Percentiles rank a stretch among this genome's conserved stretches.
Evolutionary conservation across 345 rosid species (phyloP).

Genomic region (Melaleuca quinquenervia): DNA sequence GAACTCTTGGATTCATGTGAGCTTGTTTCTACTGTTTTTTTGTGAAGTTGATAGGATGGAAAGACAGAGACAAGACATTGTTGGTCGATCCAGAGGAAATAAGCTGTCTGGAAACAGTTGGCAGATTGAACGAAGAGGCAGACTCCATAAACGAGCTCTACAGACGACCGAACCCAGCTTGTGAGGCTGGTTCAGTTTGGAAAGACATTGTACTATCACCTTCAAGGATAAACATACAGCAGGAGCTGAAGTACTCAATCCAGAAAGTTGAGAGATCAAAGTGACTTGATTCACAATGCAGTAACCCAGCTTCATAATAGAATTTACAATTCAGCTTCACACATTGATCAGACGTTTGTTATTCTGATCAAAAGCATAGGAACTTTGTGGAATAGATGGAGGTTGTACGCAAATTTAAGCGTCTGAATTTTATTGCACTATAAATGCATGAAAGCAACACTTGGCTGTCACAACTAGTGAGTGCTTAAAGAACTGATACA

Average conservation of each 20-base stretch:
- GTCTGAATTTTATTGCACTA: not conserved
- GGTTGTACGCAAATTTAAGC: not conserved
- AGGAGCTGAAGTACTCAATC: slow-evolving; percentile 54
- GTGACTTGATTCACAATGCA: not conserved
- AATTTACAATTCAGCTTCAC: not conserved
- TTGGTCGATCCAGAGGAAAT: slow-evolving; percentile 90
- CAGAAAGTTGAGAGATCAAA: slow-evolving; percentile 43
- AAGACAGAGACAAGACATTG: slow-evolving; percentile 75
- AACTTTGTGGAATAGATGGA: not conserved
- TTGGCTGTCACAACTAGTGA: not conserved
- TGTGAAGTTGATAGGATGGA: slow-evolving; percentile 87
- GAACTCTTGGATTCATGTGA: not conserved
- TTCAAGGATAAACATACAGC: slow-evolving; percentile 69
- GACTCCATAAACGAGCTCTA: slow-evolving; percentile 72
- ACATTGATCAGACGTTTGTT: not conserved
- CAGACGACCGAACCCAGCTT: slow-evolving; percentile 56
- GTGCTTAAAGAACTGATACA: not conserved
- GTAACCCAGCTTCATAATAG: not conserved
- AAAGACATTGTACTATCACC: slow-evolving; percentile 92
- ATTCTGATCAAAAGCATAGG: not conserved
- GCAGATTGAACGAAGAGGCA: slow-evolving; percentile 63
- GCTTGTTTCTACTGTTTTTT: slow-evolving; percentile 7
- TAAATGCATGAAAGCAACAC: not conserved
- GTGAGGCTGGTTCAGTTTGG: slow-evolving; percentile 75
- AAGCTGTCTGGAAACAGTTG: slow-evolving; percentile 47